A percentile compares a stretch with the other conserved stretches of the same genome.
Evolutionary conservation across 139 green algal species (phyloP).

Genomic region (Edaphochlamys debaryana): DNA sequence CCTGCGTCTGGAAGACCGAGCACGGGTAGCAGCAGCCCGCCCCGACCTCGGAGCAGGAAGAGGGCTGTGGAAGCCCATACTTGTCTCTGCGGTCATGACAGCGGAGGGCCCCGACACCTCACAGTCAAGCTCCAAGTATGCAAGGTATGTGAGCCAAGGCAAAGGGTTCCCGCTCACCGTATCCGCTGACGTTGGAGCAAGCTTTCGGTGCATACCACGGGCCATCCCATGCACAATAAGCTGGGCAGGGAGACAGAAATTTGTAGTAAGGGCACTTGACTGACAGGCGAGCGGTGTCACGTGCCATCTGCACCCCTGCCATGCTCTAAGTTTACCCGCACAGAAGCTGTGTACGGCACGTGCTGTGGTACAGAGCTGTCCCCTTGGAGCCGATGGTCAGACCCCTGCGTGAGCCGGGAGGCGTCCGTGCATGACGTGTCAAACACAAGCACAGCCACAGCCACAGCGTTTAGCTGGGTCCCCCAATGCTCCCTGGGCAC

Average conservation of each 20-base stretch:
- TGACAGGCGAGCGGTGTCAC: neutral
- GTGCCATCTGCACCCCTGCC: neutral
- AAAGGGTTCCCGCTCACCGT: neutral
- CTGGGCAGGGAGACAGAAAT: neutral
- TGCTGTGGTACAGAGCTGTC: neutral
- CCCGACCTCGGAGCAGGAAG: neutral
- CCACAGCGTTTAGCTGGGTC: neutral
- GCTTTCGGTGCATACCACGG: neutral
- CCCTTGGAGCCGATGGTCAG: slow-evolving; percentile 8
- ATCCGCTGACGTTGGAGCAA: slow-evolving; percentile 15
- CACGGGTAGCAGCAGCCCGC: slow-evolving; percentile 33
- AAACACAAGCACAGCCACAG: neutral
- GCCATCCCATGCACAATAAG: neutral
- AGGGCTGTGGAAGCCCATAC: slow-evolving; percentile 1
- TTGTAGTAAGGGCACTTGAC: neutral
- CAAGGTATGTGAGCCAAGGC: neutral
- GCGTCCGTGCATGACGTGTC: neutral
- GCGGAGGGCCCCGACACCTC: neutral
- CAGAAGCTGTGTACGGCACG: slow-evolving; percentile 9
- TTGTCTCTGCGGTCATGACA: slow-evolving; percentile 4
- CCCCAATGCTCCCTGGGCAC: neutral
- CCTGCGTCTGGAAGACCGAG: slow-evolving; percentile 15
- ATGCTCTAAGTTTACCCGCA: neutral
- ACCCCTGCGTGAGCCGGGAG: neutral
- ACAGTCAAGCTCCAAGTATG: neutral